phyloP scores from a whole-genome alignment of 805 yeast genomes.

The Kluyveromyces lactis region DNA sequence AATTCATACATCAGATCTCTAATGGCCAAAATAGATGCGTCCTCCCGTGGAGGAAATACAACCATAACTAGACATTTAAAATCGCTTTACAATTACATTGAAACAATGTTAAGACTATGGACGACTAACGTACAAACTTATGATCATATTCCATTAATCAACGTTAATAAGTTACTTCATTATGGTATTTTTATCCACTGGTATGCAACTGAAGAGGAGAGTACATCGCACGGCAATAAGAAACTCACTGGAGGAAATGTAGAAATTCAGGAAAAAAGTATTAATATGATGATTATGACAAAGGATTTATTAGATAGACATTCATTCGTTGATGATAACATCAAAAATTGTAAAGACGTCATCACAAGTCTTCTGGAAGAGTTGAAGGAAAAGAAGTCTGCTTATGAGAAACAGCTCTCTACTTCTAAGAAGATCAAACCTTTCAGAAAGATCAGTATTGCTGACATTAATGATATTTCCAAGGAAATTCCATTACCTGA shows the following conservation, averaged over 20 bases:
- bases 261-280: background rate
- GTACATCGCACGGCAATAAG: background rate
- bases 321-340: background rate
- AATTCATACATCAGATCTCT: constrained; percentile 2
- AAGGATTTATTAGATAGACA: constrained; percentile 1
- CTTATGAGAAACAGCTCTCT: background rate
- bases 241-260: background rate
- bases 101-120: constrained; percentile 3
- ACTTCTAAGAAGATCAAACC: background rate
- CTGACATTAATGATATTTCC: background rate
- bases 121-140: constrained; percentile 1
- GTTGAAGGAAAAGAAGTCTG: background rate
- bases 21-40: background rate
- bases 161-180: constrained; percentile 4
- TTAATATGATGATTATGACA: constrained; percentile 1
- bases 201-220: background rate
- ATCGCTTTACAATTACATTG: background rate
- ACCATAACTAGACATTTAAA: background rate
- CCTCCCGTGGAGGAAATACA: background rate
- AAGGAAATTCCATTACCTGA: background rate
- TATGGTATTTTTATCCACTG: constrained; percentile 5
- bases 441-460: background rate
- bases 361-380: background rate
- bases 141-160: constrained; percentile 5
- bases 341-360: constrained; percentile 2